phyloP scores from a whole-genome alignment of 139 green algal species.

The Tetradesmus lagerheimii region DNA sequence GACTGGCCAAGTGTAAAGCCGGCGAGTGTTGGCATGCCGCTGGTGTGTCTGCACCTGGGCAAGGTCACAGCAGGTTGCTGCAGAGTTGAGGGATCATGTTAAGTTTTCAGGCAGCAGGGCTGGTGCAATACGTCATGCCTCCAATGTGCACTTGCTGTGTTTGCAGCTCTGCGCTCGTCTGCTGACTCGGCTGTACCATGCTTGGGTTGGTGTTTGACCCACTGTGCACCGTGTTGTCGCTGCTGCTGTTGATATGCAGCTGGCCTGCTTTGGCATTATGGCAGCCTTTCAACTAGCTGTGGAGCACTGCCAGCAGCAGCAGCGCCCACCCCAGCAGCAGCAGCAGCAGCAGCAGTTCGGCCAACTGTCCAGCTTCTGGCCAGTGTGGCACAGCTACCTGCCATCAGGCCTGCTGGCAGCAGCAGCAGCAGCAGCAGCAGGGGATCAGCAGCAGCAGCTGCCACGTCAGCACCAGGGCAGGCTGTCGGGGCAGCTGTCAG shows the following conservation, averaged over 20 bases:
- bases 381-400: conserved; percentile 22
- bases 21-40: no score
- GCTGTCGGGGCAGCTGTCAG: neutral
- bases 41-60: no score
- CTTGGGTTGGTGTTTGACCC: no score
- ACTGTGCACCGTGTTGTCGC: neutral
- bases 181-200: no score
- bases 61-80: no score
- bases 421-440: conserved; percentile 15
- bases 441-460: conserved; percentile 28
- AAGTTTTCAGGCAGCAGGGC: neutral
- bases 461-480: neutral
- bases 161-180: no score
- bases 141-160: no score
- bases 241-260: neutral
- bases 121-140: no score
- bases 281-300: conserved; percentile 25
- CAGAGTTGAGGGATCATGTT: neutral
- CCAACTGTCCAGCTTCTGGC: conserved; percentile 24
- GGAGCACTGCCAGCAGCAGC: conserved; percentile 36
- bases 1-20: neutral
- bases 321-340: neutral
- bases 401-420: conserved; percentile 24
- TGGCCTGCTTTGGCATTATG: conserved; percentile 38
- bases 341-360: neutral